Base-by-base conservation (phyloP, 2,329 filamentous ascomycete species). In the Cladosporium phlei region DNA sequence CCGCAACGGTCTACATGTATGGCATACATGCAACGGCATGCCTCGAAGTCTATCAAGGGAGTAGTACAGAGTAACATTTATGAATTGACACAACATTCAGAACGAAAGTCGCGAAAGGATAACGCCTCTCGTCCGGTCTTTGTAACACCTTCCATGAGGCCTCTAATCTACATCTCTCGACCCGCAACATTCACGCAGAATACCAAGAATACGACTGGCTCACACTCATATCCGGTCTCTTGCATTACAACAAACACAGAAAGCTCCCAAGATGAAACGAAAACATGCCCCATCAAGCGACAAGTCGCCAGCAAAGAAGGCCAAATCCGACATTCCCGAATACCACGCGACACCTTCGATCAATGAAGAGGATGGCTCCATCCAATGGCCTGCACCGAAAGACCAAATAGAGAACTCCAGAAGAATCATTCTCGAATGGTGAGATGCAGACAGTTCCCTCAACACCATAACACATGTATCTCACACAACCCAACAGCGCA, bases 351-450 rank as follows among this genome's bases (percentile, higher is more conserved):
- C 69, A 4, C 66, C 69, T 3, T 68, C 69, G 2, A 39, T 66
- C 24, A 61, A 59, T 44, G 70, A 74, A 50, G 65, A 66, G 0
- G 54, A 65, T 14, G 79, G 78, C 2, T 66, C 68, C 8, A 64
- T 71, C 1, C 68, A 82, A 38, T 85, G 82, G 82, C 82, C 82
- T 2, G 82, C 82, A 1, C 75, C 79, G 2, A 63, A 60, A 40
- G 61, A 63, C 9, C 76, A 82, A 45, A 77, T 85, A 27, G 65
- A 76, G 8, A 62, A 64, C 6, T 82, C 81, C 2, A 69, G 77
- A 40, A 55, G 63, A 2, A 78, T 83, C 39, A 78, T 85, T 40
- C 65, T 60, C 35, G 72, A 80, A 60, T 83, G 80, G 80, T 78
- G 64, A 40, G 63, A 17, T 56, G n/a, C 9, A n/a, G n/a, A n/a